Evolutionary conservation across 1,284 basidiomycete species (phyloP).

Genomic region (Puccinia sorghi): DNA sequence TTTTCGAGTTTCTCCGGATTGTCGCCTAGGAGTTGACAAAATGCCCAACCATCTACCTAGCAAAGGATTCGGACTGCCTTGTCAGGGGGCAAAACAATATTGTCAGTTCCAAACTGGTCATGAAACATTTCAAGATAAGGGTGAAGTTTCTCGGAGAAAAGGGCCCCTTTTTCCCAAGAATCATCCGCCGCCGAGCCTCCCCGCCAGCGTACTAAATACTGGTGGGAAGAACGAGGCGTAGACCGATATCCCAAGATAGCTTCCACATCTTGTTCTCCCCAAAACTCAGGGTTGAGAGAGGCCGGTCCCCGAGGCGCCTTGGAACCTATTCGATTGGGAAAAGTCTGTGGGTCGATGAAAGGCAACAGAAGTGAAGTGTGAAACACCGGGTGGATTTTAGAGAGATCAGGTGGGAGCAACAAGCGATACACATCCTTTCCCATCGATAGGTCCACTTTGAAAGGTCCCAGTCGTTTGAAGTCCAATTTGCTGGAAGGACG

Average conservation of each 20-base stretch:
- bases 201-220: background rate
- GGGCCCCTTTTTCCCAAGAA: background rate
- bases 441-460: background rate
- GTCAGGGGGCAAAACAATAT: background rate
- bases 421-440: background rate
- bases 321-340: background rate
- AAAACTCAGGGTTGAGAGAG: background rate
- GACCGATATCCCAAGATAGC: background rate
- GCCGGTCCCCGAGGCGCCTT: background rate
- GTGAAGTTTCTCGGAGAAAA: background rate
- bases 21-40: no score
- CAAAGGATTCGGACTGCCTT: background rate
- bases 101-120: background rate
- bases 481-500: constrained; percentile 13
- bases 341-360: background rate
- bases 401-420: background rate
- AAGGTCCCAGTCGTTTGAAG: constrained; percentile 7
- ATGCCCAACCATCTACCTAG: background rate
- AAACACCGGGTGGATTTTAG: background rate
- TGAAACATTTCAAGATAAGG: constrained; percentile 8
- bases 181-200: background rate
- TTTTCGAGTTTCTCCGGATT: no score
- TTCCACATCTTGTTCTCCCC: background rate
- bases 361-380: background rate
- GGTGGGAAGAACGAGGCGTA: background rate